Base-by-base conservation (phyloP, 208 protist genomes). In the Herpetomonas tarakana region DNA sequence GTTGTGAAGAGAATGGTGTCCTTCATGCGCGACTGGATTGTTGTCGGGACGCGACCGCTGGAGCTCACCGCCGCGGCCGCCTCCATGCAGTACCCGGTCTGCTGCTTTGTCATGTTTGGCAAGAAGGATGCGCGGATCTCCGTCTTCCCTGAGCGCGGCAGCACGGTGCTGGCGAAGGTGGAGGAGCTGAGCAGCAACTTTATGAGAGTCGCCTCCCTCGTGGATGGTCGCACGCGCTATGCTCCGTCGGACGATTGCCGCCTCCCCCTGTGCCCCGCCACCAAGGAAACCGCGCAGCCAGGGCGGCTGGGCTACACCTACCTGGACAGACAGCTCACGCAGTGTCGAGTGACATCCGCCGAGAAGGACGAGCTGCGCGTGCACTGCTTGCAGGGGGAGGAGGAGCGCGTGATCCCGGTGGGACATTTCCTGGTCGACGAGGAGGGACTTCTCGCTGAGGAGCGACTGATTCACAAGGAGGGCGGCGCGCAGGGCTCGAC, bases 21-120 rank as follows among this genome's bases (percentile, higher is more conserved):
- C 19, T 77, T 96, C 46, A 62, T 66, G 27, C 76, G 86, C 12
- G 79, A 96, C 65, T 96, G 90, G 87, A 59, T 93, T 19, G 74
- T 76, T 0, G 71, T 93, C 18, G 86, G 87, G 25, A 80, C 59
- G 26, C 68, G 68, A 19, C 35, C 69, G 6, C 51, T 92, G 39
- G 58, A 75, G 35, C 45, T 78, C 18, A 55, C 52, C 24, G 26
- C 6, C 14, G 2, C 28, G 22, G 26, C n/a, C 45, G 25, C 25
- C 24, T 46, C 29, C 6, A 18, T 1, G 39, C 63, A 11, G 14
- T 27, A 53, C n/a, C 58, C 54, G 44, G 49, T 73, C 30, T 86
- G 22, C 54, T 88, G 75, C 62, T 96, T 96, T 68, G 87, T 96
- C 24, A 29, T 91, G 14, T 81, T 96, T 44, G 85, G 87, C 25